Conservation (phyloP, 495 filamentous ascomycete genomes). For the Podospora pseudocomata region DNA sequence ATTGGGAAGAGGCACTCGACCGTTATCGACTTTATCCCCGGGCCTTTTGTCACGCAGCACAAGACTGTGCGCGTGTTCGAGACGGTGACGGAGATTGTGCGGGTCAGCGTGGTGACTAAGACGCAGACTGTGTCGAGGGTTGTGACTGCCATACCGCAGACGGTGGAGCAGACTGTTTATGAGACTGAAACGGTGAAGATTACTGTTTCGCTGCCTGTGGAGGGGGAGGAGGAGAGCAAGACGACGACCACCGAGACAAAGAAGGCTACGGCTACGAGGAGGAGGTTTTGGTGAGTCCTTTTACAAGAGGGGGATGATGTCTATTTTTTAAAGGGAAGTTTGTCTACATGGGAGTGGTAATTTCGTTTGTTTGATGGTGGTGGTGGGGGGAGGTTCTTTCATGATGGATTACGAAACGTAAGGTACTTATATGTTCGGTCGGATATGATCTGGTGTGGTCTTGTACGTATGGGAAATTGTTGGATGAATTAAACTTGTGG, state of each 20-base stretch:
- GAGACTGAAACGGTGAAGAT: constrained; percentile 29
- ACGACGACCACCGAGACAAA: constrained; percentile 1
- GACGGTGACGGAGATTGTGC: constrained; percentile 28
- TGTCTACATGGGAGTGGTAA: background rate
- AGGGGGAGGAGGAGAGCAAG: constrained; percentile 4
- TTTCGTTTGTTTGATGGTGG: too few species aligned
- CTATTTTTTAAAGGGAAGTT: background rate
- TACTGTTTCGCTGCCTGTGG: constrained; percentile 24
- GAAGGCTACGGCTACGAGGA: background rate
- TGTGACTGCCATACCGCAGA: constrained; percentile 24
- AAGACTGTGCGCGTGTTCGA: constrained; percentile 37
- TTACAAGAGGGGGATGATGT: background rate
- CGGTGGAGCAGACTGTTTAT: constrained; percentile 30
- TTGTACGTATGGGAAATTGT: too few species aligned
- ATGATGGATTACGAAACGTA: too few species aligned
- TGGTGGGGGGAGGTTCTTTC: too few species aligned
- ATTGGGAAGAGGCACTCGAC: constrained; percentile 2
- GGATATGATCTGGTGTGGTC: too few species aligned
- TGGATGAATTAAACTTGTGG: too few species aligned
- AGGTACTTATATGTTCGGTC: too few species aligned
- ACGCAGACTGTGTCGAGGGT: constrained; percentile 25
- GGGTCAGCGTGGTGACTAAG: constrained; percentile 19
- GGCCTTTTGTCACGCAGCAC: constrained; percentile 28
- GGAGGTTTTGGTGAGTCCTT: constrained; percentile 6
- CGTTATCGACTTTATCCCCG: constrained; percentile 11